Evolutionary conservation across 495 filamentous ascomycete species (phyloP).

Genomic region (Neurospora pannonica): DNA sequence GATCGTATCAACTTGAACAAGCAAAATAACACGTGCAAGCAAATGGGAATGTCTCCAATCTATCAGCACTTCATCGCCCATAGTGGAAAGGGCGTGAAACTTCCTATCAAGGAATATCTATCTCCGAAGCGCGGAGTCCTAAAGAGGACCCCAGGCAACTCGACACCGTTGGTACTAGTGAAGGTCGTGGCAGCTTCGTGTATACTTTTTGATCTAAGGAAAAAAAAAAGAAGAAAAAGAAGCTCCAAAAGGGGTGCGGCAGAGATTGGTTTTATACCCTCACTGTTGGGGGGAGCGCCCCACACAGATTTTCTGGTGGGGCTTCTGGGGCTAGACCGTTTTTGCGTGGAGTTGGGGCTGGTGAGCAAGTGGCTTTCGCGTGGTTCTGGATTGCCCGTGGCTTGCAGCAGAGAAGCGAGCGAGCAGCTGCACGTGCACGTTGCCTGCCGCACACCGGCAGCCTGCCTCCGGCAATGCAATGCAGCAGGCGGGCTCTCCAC

Average conservation of each 20-base stretch:
- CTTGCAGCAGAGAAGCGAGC: background rate
- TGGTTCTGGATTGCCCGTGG: background rate
- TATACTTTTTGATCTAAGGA: constrained; percentile 45
- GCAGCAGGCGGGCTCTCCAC: background rate
- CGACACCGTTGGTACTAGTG: constrained; percentile 40
- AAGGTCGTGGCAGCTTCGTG: constrained; percentile 44
- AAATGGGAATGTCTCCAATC: constrained; percentile 26
- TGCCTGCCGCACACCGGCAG: background rate
- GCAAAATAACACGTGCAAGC: background rate
- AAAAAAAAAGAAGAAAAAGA: constrained; percentile 23
- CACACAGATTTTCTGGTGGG: background rate
- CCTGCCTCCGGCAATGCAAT: background rate
- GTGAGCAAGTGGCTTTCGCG: background rate
- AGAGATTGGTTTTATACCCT: constrained; percentile 2
- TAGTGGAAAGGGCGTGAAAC: constrained; percentile 32
- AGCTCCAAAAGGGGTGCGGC: background rate
- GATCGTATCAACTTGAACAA: background rate
- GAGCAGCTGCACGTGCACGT: background rate
- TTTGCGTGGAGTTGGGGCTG: background rate
- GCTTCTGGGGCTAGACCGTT: background rate
- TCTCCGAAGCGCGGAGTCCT: constrained; percentile 38
- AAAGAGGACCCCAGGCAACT: constrained; percentile 36
- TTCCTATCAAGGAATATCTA: constrained; percentile 43
- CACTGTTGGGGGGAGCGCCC: background rate
- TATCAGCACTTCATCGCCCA: constrained; percentile 40